These are phyloP conservation scores for Chrysoporthe deuterocubensis DNA, from an alignment of 2,329 filamentous ascomycete species.

Conservation along the genomic window DNA sequence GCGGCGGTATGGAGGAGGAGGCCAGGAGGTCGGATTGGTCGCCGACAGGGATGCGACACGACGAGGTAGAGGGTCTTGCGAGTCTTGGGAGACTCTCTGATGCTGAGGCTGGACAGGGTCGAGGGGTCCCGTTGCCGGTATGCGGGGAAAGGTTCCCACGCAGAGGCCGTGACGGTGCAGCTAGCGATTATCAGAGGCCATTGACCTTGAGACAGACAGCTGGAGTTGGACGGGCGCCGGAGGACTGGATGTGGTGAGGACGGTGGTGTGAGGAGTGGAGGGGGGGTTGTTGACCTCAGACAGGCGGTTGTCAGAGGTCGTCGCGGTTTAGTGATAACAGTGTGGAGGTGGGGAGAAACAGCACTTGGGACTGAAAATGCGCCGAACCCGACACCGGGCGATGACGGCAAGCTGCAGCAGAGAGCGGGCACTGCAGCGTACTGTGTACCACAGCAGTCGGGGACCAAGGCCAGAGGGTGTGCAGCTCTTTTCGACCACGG, in stretches of 20 bases:
- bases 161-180: constrained; percentile 54
- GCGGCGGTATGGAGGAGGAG: background rate
- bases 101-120: constrained; percentile 10
- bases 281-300: constrained; percentile 12
- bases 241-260: background rate
- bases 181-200: constrained; percentile 62
- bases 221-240: background rate
- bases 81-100: constrained; percentile 18
- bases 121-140: constrained; percentile 35
- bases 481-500: background rate
- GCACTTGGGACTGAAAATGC: background rate
- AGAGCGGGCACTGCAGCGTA: background rate
- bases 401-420: constrained; percentile 15
- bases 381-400: constrained; percentile 9
- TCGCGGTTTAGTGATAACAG: background rate
- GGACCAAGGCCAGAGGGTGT: background rate
- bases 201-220: constrained; percentile 45
- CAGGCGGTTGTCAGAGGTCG: constrained; percentile 1
- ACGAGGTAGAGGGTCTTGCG: constrained; percentile 30
- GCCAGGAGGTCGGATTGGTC: background rate
- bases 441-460: background rate
- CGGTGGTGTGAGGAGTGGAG: background rate
- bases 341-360: constrained; percentile 10
- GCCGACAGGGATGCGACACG: background rate
- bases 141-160: constrained; percentile 42